Evolutionary conservation across 2,329 filamentous ascomycete genomes (phyloP).

Genomic region (Aureobasidium musti): DNA sequence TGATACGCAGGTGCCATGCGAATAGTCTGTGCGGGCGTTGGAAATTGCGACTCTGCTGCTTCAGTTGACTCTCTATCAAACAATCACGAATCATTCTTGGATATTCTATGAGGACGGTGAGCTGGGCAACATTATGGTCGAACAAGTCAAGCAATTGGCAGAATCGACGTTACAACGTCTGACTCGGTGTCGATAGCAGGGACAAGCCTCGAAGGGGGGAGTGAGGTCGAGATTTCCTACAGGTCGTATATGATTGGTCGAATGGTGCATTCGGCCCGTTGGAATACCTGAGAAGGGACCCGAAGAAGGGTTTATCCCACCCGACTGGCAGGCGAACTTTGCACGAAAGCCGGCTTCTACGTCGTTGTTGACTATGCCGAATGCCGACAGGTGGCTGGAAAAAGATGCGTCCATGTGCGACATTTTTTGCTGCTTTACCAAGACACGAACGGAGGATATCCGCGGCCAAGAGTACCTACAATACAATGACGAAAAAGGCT

Average conservation of each 20-base stretch:
- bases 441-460: conserved; percentile 23
- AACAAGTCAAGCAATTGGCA: conserved; percentile 1
- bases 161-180: not conserved
- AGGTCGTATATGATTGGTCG: conserved; percentile 11
- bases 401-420: conserved; percentile 16
- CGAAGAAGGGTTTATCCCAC: conserved; percentile 15
- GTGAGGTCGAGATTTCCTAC: conserved; percentile 23
- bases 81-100: not conserved
- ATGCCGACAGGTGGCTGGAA: conserved; percentile 28
- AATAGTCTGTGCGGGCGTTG: conserved; percentile 26
- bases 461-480: conserved; percentile 19
- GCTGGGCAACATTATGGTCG: not conserved
- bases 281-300: not conserved
- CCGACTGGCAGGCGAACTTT: conserved; percentile 26
- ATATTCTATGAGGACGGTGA: not conserved
- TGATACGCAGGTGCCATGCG: conserved; percentile 23
- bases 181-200: conserved; percentile 2
- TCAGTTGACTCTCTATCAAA: conserved; percentile 24
- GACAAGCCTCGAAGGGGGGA: not conserved
- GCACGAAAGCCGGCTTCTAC: conserved; percentile 21
- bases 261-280: conserved; percentile 25
- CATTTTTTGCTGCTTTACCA: conserved; percentile 21
- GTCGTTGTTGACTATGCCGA: conserved; percentile 24
- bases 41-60: conserved; percentile 28
- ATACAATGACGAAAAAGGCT: conserved; percentile 21